phyloP scores from a whole-genome alignment of 495 filamentous ascomycete species.

The Pseudomonodictys pantanalensis region DNA sequence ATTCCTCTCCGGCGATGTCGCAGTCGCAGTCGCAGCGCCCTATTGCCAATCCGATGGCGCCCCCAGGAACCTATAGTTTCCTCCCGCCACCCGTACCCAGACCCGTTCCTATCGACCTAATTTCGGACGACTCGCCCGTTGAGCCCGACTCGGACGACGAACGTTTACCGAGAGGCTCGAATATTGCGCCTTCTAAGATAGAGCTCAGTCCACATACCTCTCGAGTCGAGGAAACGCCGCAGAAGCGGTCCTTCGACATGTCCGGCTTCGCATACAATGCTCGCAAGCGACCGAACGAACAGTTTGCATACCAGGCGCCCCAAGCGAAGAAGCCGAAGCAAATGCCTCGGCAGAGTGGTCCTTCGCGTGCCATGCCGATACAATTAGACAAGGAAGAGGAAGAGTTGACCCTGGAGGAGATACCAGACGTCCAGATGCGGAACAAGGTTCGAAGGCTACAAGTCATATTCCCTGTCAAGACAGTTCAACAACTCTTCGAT shows the following conservation, averaged over 20 bases:
- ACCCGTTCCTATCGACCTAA: slow-evolving; percentile 21
- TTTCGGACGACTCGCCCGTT: slow-evolving; percentile 32
- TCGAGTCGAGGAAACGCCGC: slow-evolving; percentile 27
- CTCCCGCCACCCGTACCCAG: slow-evolving; percentile 47
- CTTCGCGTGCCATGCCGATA: slow-evolving; percentile 48
- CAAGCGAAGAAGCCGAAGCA: background rate
- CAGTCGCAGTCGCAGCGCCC: slow-evolving; percentile 8
- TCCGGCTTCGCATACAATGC: slow-evolving; percentile 18
- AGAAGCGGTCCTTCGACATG: slow-evolving; percentile 22
- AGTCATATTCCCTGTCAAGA: slow-evolving; percentile 50
- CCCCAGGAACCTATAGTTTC: slow-evolving; percentile 70
- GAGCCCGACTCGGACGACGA: slow-evolving; percentile 33
- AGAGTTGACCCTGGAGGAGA: slow-evolving; percentile 48
- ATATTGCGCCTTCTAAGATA: slow-evolving; percentile 40
- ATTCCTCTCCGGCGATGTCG: slow-evolving; percentile 10
- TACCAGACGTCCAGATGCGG: slow-evolving; percentile 52
- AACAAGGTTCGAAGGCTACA: slow-evolving; percentile 46
- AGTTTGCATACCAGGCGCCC: slow-evolving; percentile 34
- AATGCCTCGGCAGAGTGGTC: slow-evolving; percentile 47
- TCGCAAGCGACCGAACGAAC: slow-evolving; percentile 44
- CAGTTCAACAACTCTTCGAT: slow-evolving; percentile 51
- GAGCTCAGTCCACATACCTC: slow-evolving; percentile 14
- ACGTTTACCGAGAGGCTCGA: slow-evolving; percentile 24
- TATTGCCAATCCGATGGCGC: slow-evolving; percentile 56
- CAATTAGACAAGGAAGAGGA: slow-evolving; percentile 30